A percentile compares a stretch with the other conserved stretches of the same genome.
Evolutionary conservation across 306 rosid species (phyloP).

Genomic region (Hippophae tibetana): DNA sequence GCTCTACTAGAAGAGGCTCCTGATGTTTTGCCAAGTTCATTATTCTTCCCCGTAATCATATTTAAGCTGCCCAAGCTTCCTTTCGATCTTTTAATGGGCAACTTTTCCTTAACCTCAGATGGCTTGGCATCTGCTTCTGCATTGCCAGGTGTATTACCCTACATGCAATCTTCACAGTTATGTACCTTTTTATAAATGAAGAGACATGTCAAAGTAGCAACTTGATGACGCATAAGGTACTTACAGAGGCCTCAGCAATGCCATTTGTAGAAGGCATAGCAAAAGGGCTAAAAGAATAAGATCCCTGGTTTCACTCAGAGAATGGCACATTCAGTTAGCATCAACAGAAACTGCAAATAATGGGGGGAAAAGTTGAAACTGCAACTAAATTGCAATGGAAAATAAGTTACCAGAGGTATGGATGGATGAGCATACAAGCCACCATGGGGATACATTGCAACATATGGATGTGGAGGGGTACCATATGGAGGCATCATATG

Average conservation of each 20-base stretch:
- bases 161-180: slow-evolving; percentile 27
- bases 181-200: slow-evolving; percentile 10
- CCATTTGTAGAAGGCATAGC: slow-evolving; percentile 93
- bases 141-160: slow-evolving; percentile 84
- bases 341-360: slow-evolving; percentile 13
- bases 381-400: slow-evolving; percentile 19
- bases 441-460: slow-evolving; percentile 99
- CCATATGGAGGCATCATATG: slow-evolving; percentile 98
- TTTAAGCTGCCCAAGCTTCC: slow-evolving; percentile 98
- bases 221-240: slow-evolving; percentile 23
- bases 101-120: slow-evolving; percentile 77
- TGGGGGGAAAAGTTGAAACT: slow-evolving; percentile 18
- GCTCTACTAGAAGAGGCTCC: slow-evolving; percentile 72
- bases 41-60: slow-evolving; percentile 92
- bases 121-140: slow-evolving; percentile 78
- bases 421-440: slow-evolving; percentile 98
- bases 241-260: slow-evolving; percentile 78
- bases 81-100: slow-evolving; percentile 92
- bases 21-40: slow-evolving; percentile 58
- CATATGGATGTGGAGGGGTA: slow-evolving; percentile 93
- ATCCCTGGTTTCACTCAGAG: slow-evolving; percentile 40
- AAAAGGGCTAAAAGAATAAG: slow-evolving; percentile 95
- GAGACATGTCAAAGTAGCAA: slow-evolving; percentile 4
- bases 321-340: slow-evolving; percentile 18
- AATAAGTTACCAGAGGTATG: slow-evolving; percentile 76